phyloP scores from a whole-genome alignment of 2,329 filamentous ascomycete species.

The Plenodomus lindquistii region DNA sequence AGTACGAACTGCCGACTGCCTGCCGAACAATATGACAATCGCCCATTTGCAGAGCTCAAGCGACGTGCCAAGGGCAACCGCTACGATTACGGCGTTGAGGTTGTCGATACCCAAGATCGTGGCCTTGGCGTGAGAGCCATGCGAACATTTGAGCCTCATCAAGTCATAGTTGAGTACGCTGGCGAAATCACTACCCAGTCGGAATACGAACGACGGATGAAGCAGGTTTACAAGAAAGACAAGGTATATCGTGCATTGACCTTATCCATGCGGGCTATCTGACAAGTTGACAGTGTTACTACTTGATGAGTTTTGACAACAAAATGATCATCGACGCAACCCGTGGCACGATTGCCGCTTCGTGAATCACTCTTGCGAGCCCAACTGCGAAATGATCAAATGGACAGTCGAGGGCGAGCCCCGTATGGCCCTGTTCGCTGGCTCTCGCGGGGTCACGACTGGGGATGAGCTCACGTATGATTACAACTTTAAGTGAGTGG shows the following conservation, averaged over 20 bases:
- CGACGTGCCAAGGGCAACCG: slow-evolving; percentile 72
- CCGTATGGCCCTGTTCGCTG: slow-evolving; percentile 95
- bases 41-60: slow-evolving; percentile 80
- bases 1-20: slow-evolving; percentile 83
- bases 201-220: slow-evolving; percentile 93
- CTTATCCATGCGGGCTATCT: slow-evolving; percentile 8
- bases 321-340: slow-evolving; percentile 99
- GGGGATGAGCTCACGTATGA: slow-evolving; percentile 97
- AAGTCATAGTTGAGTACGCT: slow-evolving; percentile 98
- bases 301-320: slow-evolving; percentile 97
- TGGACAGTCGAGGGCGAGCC: slow-evolving; percentile 94
- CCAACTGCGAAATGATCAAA: slow-evolving; percentile 97
- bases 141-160: slow-evolving; percentile 80
- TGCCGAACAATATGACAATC: slow-evolving; percentile 76
- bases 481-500: slow-evolving; percentile 69
- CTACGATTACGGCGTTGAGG: slow-evolving; percentile 91
- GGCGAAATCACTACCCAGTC: slow-evolving; percentile 96
- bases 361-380: slow-evolving; percentile 95
- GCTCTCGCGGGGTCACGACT: slow-evolving; percentile 85
- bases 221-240: slow-evolving; percentile 89
- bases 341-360: slow-evolving; percentile 95
- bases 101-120: slow-evolving; percentile 85
- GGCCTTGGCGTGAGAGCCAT: slow-evolving; percentile 92
- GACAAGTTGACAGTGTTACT: slow-evolving; percentile 74
- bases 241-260: slow-evolving; percentile 61